These are phyloP conservation scores for Hortaea werneckii DNA, from an alignment of 2,329 filamentous ascomycete species.

Conservation along the genomic window DNA sequence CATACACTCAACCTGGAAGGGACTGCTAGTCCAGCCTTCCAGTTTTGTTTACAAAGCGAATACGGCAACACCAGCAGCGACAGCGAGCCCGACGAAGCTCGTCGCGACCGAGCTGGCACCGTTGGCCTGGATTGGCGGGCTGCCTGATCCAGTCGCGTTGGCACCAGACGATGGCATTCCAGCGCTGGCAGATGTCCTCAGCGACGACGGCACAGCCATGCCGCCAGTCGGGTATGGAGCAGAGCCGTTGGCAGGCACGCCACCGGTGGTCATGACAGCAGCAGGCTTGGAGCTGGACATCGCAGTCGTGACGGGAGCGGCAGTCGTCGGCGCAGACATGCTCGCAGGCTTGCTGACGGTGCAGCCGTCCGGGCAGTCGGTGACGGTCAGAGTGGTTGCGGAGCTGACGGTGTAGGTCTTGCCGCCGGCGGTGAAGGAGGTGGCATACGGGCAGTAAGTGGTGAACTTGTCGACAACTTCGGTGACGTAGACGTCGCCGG, in stretches of 20 bases:
- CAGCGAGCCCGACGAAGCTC: conserved; percentile 29
- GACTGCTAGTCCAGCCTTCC: too few relatives aligned
- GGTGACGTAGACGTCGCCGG: conserved; percentile 26
- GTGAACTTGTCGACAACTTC: conserved; percentile 15
- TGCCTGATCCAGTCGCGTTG: conserved; percentile 17
- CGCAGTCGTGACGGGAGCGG: conserved; percentile 4
- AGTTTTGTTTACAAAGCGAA: conserved; percentile 22
- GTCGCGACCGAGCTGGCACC: conserved; percentile 22
- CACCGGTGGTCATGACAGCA: conserved; percentile 26
- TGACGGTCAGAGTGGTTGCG: conserved; percentile 17
- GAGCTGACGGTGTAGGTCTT: conserved; percentile 16
- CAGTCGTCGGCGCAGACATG: conserved; percentile 3
- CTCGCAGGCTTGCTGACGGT: conserved; percentile 8
- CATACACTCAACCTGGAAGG: too few relatives aligned
- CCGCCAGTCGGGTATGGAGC: conserved; percentile 22
- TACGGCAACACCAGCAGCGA: conserved; percentile 32
- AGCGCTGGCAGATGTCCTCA: conserved; percentile 12
- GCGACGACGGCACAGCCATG: conserved; percentile 21
- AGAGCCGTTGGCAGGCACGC: conserved; percentile 12
- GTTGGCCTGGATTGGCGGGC: conserved; percentile 12
- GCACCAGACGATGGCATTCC: conserved; percentile 21
- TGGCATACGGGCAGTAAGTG: conserved; percentile 17
- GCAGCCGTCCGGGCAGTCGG: conserved; percentile 10
- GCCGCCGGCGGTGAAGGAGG: conserved; percentile 12
- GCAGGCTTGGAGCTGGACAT: conserved; percentile 5